A percentile compares a stretch with the other conserved stretches of the same genome.
Conservation (phyloP, 129 eudicot species). For the Ambrosia trifida region DNA sequence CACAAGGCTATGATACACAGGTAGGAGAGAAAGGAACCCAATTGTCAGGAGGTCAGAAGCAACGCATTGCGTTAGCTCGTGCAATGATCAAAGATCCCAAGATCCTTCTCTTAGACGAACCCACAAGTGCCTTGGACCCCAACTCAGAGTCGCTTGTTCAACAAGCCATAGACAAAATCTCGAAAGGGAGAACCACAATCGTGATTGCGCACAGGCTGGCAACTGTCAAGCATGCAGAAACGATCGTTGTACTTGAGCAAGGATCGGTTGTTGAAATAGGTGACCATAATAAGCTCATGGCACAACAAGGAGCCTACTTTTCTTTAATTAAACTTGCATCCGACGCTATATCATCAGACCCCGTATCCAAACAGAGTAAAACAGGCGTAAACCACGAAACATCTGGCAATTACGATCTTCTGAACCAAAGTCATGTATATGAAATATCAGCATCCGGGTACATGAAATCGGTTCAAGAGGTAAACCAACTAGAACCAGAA, state of each 20-base stretch:
- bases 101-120: conserved; percentile 81
- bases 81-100: conserved; percentile 85
- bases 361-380: conserved; percentile 17
- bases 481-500: conserved; percentile 35
- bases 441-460: conserved; percentile 51
- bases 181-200: conserved; percentile 72
- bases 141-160: conserved; percentile 74
- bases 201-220: conserved; percentile 90
- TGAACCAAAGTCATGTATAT: conserved; percentile 38
- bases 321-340: conserved; percentile 69
- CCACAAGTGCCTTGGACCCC: conserved; percentile 83
- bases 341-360: conserved; percentile 46
- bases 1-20: conserved; percentile 77
- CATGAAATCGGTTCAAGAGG: conserved; percentile 47
- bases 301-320: conserved; percentile 60
- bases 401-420: conserved; percentile 34
- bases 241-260: conserved; percentile 60
- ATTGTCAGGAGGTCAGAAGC: conserved; percentile 82
- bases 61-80: conserved; percentile 79
- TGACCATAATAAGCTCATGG: conserved; percentile 73
- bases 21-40: conserved; percentile 85
- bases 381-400: conserved; percentile 25
- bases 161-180: conserved; percentile 71
- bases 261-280: conserved; percentile 76
- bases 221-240: conserved; percentile 67